phyloP scores from a whole-genome alignment of 371 early-diverging fungal genomes.

The Apophysomyces elegans region DNA sequence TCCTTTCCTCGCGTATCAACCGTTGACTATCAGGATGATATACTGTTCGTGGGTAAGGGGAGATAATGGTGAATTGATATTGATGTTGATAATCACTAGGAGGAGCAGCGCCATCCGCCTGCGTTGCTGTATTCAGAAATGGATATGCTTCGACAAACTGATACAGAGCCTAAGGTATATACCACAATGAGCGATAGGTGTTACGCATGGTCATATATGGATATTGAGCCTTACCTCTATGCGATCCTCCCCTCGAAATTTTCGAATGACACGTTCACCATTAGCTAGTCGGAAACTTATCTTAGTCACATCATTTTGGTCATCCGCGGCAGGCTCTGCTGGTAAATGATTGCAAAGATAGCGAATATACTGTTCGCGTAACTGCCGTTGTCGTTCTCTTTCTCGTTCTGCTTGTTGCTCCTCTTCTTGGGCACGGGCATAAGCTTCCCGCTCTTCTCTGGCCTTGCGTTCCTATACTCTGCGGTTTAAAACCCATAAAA shows the following conservation, averaged over 20 bases:
- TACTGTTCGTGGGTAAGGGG: slow-evolving; percentile 74
- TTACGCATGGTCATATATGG: neutral
- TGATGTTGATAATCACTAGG: slow-evolving; percentile 66
- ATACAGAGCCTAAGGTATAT: slow-evolving; percentile 50
- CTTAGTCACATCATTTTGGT: slow-evolving; percentile 54
- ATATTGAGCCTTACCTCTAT: slow-evolving; percentile 53
- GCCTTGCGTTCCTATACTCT: slow-evolving; percentile 53
- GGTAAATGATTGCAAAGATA: slow-evolving; percentile 53
- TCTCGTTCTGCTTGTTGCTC: slow-evolving; percentile 43
- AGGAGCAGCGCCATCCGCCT: slow-evolving; percentile 32
- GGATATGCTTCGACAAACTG: slow-evolving; percentile 80
- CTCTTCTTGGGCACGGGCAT: slow-evolving; percentile 52
- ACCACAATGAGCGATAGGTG: neutral
- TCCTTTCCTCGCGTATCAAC: slow-evolving; percentile 51
- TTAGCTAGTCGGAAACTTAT: slow-evolving; percentile 76
- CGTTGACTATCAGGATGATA: slow-evolving; percentile 43
- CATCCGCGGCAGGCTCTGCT: slow-evolving; percentile 57
- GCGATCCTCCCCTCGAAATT: slow-evolving; percentile 70
- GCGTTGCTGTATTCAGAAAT: slow-evolving; percentile 61
- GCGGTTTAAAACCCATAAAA: neutral
- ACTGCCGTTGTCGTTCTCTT: slow-evolving; percentile 40
- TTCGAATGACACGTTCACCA: slow-evolving; percentile 74
- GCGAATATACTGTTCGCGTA: slow-evolving; percentile 50
- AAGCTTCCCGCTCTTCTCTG: slow-evolving; percentile 61
- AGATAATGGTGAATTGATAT: slow-evolving; percentile 71